phyloP scores from a whole-genome alignment of 768 basidiomycete species.

The Mycena rebaudengoi region DNA sequence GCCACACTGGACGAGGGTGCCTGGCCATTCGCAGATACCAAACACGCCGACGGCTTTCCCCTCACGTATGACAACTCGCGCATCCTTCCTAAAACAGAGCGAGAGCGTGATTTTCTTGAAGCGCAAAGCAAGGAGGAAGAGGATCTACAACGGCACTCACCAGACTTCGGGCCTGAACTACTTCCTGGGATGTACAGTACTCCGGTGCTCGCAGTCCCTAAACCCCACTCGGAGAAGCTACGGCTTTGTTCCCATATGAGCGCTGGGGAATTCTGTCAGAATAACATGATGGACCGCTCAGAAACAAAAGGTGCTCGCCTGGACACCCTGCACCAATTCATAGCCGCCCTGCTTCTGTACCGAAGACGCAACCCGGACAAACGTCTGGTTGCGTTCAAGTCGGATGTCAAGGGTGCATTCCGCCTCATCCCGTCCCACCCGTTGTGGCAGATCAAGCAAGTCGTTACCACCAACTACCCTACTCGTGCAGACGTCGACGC shows the following conservation, averaged over 20 bases:
- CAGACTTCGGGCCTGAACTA: not conserved
- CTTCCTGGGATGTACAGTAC: slow-evolving; percentile 44
- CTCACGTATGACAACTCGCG: not conserved
- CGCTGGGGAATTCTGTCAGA: not conserved
- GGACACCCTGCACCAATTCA: not conserved
- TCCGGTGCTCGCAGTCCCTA: slow-evolving; percentile 23
- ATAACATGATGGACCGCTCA: not conserved
- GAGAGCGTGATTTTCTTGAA: not conserved
- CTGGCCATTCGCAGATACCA: not conserved
- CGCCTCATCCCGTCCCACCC: slow-evolving; percentile 28
- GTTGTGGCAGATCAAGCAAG: slow-evolving; percentile 34
- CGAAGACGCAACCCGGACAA: slow-evolving; percentile 8
- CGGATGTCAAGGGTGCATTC: slow-evolving; percentile 32
- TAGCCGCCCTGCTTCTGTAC: not conserved
- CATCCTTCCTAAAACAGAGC: not conserved
- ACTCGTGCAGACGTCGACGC: not conserved
- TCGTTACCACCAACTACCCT: not conserved
- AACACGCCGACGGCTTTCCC: not conserved
- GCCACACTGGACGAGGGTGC: not conserved
- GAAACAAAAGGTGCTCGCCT: not conserved
- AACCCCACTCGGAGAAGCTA: slow-evolving; percentile 1
- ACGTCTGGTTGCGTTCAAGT: not conserved
- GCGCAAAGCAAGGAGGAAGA: not conserved
- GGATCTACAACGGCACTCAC: not conserved
- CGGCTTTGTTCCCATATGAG: not conserved